Base-by-base conservation (phyloP, 1,139 yeast species). In the Candida sp. region DNA sequence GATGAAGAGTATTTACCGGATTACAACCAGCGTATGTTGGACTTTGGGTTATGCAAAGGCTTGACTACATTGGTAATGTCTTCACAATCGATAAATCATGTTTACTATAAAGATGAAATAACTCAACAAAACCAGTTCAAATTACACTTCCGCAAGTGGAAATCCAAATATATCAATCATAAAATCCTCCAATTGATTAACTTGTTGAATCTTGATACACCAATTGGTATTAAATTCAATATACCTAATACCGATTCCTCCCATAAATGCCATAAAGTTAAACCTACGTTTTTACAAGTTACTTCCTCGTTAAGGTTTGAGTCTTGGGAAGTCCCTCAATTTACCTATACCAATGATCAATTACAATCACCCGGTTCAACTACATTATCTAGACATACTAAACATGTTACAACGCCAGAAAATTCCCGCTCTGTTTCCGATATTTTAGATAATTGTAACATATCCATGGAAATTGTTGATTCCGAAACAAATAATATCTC, bases 51-150 rank as follows among this genome's bases (percentile, higher is more conserved):
- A 40, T 56, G 29, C 55, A 65, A 38, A 54, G 27, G 63, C 29
- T 49, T 61, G 7, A 63, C 75, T 1, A 57, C 61, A 9, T 48
- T 74, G 4, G 54, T 63, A 1, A 54, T 66, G 2, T 55, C 64
- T 4, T 56, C 66, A 7, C 53, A 54, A 35, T 73, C 68, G 45
- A 46, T 52, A n/a, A 56, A 61, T 36, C 62, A 63, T 37, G 47
- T 67, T 21, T 69, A 69, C 49, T 69, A 54, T 52, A 66, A 66
- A 42, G 66, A 69, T 48, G 72, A 67, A 45, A 48, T 58, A 48
- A 48, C 54, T 22, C 57, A 54, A 39, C 46, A 48, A 22, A 15
- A 36, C 8, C 35, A 49, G 43, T 48, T 50, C 35, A 60, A 57
- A 45, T 53, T 51, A 39, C 63, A 65, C 46, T 46, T 51, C n/a